These are phyloP conservation scores for Xerocomus brunneocitrinus DNA, from an alignment of 768 basidiomycete genomes.

Conservation along the genomic window DNA sequence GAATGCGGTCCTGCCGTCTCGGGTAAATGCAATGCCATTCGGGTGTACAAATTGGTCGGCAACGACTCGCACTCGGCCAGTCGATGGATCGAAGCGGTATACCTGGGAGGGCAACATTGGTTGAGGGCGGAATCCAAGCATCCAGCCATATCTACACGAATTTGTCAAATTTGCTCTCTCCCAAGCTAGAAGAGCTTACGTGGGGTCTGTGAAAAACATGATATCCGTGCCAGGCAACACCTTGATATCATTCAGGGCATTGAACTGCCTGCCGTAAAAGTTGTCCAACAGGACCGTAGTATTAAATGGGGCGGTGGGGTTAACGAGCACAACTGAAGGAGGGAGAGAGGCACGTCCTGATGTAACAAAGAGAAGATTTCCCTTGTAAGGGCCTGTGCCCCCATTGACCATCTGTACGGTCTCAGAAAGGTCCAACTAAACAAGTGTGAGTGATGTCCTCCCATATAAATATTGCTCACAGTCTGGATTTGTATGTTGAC, in stretches of 20 bases:
- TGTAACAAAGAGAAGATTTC: conserved; percentile 55
- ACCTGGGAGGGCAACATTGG: conserved; percentile 72
- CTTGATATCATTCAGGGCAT: conserved; percentile 77
- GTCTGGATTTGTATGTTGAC: conserved; percentile 49
- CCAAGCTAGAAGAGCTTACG: conserved; percentile 36
- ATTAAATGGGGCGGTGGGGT: conserved; percentile 61
- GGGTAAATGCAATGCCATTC: conserved; percentile 72
- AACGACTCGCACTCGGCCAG: conserved; percentile 61
- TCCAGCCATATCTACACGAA: conserved; percentile 52
- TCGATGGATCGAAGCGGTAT: conserved; percentile 64
- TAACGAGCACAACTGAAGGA: conserved; percentile 60
- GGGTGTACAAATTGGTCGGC: conserved; percentile 69
- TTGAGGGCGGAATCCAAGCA: conserved; percentile 60
- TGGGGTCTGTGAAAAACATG: conserved; percentile 73
- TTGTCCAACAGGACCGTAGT: conserved; percentile 73
- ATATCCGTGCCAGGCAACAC: conserved; percentile 64
- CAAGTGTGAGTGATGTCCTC: conserved; percentile 2
- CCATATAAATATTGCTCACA: conserved; percentile 17
- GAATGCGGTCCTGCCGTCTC: conserved; percentile 60
- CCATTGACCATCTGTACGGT: conserved; percentile 69
- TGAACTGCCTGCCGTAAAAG: conserved; percentile 77
- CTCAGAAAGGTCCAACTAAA: conserved; percentile 53
- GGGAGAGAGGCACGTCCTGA: conserved; percentile 63
- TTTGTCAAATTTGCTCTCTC: not conserved
- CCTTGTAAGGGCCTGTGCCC: conserved; percentile 59